Percentiles rank a stretch among this genome's conserved stretches.
These are phyloP conservation scores for Stenocarpella maydis DNA, from an alignment of 2,329 filamentous ascomycete species.

Conservation along the genomic window DNA sequence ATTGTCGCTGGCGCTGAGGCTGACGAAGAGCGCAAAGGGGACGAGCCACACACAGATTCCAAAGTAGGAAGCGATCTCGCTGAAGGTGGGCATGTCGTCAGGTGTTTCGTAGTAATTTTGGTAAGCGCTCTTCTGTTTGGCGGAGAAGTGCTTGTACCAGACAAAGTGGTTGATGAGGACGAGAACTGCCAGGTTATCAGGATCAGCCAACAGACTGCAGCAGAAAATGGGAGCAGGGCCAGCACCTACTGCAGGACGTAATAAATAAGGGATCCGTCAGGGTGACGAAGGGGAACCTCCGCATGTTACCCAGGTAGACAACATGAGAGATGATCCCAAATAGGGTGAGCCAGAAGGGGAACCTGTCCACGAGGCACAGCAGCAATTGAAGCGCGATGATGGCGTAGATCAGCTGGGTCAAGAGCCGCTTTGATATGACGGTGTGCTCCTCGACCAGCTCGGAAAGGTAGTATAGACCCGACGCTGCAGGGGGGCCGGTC, in stretches of 20 bases:
- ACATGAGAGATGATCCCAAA: conserved; percentile 83
- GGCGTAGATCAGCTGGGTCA: conserved; percentile 84
- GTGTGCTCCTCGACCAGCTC: conserved; percentile 98
- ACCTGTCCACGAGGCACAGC: conserved; percentile 83
- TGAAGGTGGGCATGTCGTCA: conserved; percentile 78
- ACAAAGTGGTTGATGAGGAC: conserved; percentile 92
- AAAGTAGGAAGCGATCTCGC: conserved; percentile 95
- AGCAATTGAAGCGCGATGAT: conserved; percentile 79
- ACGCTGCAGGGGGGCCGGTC: conserved; percentile 63
- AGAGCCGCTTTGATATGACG: conserved; percentile 86
- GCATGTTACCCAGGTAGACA: conserved; percentile 88
- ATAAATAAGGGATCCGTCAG: conserved; percentile 88
- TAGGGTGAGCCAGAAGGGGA: conserved; percentile 77
- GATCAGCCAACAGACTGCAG: not conserved
- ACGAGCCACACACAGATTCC: conserved; percentile 97
- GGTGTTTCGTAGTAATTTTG: conserved; percentile 69
- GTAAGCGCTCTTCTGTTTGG: conserved; percentile 65
- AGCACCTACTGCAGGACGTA: conserved; percentile 74
- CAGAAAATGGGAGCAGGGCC: not conserved
- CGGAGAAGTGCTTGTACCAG: conserved; percentile 94
- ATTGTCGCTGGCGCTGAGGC: conserved; percentile 91
- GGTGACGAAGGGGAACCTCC: conserved; percentile 78
- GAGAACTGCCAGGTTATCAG: conserved; percentile 60
- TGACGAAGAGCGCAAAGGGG: conserved; percentile 94
- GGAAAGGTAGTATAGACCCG: conserved; percentile 97